Evolutionary conservation across 2,329 filamentous ascomycete genomes (phyloP).

Genomic region (Scolecobasidium constrictum): DNA sequence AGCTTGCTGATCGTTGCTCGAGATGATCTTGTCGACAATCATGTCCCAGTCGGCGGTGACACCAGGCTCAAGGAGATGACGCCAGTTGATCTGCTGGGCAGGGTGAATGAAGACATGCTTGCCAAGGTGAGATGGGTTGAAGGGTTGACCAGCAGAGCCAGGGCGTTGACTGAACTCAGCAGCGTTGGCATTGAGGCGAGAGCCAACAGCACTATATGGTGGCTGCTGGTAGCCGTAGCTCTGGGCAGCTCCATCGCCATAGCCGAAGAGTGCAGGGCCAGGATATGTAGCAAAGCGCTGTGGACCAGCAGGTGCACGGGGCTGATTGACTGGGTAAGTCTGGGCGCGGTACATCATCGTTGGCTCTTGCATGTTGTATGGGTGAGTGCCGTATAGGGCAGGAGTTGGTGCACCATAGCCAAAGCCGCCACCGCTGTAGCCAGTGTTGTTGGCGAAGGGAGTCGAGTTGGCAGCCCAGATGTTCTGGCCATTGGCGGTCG

Average conservation of each 20-base stretch:
- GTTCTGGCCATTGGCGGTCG: too few species aligned
- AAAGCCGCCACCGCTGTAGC: too few species aligned
- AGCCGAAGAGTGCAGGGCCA: not conserved
- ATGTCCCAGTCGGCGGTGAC: constrained; percentile 99
- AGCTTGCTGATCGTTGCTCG: constrained; percentile 97
- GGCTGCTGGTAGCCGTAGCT: not conserved
- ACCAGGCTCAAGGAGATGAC: constrained; percentile 85
- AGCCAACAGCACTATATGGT: not conserved
- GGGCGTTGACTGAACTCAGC: not conserved
- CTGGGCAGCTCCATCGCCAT: too few species aligned
- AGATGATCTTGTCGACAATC: constrained; percentile 98
- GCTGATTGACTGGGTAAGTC: not conserved
- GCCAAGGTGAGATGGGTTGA: not conserved
- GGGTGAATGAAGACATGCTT: constrained; percentile 29
- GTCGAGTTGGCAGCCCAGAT: too few species aligned
- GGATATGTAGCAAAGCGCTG: not conserved
- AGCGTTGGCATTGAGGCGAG: not conserved
- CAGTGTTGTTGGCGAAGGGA: too few species aligned
- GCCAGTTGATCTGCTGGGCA: constrained; percentile 90
- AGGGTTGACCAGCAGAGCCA: not conserved
- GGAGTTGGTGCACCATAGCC: too few species aligned
- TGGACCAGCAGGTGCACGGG: not conserved
- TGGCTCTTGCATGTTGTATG: not conserved
- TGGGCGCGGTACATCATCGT: not conserved
- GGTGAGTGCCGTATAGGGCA: too few species aligned